Evolutionary conservation across 2,329 filamentous ascomycete species (phyloP).

Genomic region (Colletotrichum sp.): DNA sequence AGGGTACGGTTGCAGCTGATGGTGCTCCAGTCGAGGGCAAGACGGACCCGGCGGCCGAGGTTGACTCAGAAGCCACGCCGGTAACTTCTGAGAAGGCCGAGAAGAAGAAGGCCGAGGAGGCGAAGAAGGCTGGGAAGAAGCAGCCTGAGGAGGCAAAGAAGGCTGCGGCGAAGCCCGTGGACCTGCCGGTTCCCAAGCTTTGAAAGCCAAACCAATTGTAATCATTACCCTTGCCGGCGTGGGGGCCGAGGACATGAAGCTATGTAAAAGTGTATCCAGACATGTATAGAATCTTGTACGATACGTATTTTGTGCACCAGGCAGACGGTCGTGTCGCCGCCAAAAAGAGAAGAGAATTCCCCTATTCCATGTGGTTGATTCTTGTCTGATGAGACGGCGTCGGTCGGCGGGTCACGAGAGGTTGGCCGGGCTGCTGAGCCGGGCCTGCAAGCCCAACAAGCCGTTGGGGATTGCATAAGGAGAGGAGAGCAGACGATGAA

Average conservation of each 20-base stretch:
- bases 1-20: not conserved
- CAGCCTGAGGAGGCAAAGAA: not conserved
- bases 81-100: not conserved
- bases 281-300: conserved; percentile 22
- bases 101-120: not conserved
- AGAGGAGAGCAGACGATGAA: not conserved
- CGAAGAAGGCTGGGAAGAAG: not conserved
- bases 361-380: not conserved
- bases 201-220: not conserved
- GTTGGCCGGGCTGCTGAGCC: not conserved
- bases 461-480: not conserved
- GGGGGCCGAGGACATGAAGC: not conserved
- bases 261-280: conserved; percentile 20
- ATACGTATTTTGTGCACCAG: conserved; percentile 8
- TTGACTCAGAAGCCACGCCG: not conserved
- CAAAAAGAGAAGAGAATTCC: not conserved
- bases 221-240: not conserved
- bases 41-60: not conserved
- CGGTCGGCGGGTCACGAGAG: not conserved
- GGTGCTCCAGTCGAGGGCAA: conserved; percentile 3
- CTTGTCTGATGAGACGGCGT: not conserved
- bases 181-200: conserved; percentile 11
- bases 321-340: not conserved
- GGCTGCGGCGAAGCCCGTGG: not conserved
- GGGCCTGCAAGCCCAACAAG: not conserved